These are phyloP conservation scores for Schizophyllum commune DNA, from an alignment of 1,284 basidiomycete species.

Conservation along the genomic window DNA sequence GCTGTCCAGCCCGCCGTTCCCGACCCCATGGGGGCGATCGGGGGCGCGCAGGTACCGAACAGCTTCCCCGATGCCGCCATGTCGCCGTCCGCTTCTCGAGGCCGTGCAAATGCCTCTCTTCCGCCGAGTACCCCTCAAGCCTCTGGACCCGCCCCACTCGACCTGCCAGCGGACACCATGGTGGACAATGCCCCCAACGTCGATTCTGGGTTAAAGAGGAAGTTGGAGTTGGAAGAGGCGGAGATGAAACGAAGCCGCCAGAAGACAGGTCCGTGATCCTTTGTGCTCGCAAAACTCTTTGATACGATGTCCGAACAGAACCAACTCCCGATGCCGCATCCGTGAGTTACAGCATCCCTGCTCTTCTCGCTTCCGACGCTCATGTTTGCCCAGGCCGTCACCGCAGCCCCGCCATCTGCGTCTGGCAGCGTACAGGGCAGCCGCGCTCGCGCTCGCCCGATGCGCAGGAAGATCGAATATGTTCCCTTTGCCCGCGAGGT, in stretches of 20 bases:
- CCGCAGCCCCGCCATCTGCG: constrained; percentile 14
- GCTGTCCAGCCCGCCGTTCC: not conserved
- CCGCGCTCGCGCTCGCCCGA: constrained; percentile 36
- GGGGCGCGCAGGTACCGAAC: not conserved
- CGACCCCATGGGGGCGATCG: not conserved
- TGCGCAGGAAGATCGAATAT: constrained; percentile 87
- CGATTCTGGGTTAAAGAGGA: constrained; percentile 44
- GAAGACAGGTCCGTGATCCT: constrained; percentile 51
- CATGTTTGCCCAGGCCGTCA: constrained; percentile 3
- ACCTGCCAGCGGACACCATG: too few relatives aligned
- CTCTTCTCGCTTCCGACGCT: not conserved
- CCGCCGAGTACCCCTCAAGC: not conserved
- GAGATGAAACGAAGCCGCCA: constrained; percentile 61
- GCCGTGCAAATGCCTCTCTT: not conserved
- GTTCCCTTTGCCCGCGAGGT: constrained; percentile 73
- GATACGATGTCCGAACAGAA: constrained; percentile 19
- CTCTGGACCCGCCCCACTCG: too few relatives aligned
- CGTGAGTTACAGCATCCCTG: constrained; percentile 18
- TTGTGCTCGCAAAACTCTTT: constrained; percentile 10
- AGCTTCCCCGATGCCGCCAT: too few relatives aligned
- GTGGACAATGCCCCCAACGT: too few relatives aligned
- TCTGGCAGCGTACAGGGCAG: constrained; percentile 21
- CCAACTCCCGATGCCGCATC: constrained; percentile 33
- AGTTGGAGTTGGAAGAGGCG: constrained; percentile 55
- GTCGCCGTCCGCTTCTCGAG: not conserved